Conservation (phyloP, 2,329 filamentous ascomycete species). For the Ophiostoma novo-ulmi region DNA sequence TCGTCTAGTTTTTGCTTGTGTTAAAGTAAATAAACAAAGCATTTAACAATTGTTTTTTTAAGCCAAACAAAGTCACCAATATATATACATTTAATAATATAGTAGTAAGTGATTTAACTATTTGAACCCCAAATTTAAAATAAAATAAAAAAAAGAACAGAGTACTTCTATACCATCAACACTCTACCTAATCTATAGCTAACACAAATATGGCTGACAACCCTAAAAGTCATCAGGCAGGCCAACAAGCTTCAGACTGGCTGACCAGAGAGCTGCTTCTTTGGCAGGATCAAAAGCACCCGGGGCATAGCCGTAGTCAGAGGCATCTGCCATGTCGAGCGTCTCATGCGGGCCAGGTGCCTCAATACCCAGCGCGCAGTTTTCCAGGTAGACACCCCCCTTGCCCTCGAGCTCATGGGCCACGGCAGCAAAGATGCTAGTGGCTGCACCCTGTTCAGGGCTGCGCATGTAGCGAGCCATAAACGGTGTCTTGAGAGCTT, state of each 20-base stretch:
- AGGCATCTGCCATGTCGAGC: neutral
- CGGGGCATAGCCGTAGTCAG: neutral
- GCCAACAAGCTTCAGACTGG: neutral
- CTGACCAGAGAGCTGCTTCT: neutral
- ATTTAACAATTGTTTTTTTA: no score
- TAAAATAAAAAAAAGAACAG: no score
- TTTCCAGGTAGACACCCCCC: constrained; percentile 40
- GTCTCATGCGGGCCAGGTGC: neutral
- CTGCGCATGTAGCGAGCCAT: neutral
- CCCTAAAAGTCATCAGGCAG: neutral
- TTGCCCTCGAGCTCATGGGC: constrained; percentile 38
- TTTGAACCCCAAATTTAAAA: no score
- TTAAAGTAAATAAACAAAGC: no score
- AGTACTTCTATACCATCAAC: neutral
- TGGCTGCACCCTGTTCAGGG: constrained; percentile 40
- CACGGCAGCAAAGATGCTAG: constrained; percentile 39
- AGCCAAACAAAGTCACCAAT: no score
- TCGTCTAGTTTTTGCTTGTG: no score
- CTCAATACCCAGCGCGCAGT: constrained; percentile 36
- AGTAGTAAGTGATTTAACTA: no score
- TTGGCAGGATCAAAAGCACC: neutral
- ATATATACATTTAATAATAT: no score
- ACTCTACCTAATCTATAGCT: neutral
- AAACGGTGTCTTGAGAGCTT: neutral
- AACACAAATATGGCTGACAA: no score